Percentiles rank a stretch among this genome's conserved stretches.
These are phyloP conservation scores for Penicillium sp. DNA, from an alignment of 2,329 filamentous ascomycete genomes.

Conservation along the genomic window DNA sequence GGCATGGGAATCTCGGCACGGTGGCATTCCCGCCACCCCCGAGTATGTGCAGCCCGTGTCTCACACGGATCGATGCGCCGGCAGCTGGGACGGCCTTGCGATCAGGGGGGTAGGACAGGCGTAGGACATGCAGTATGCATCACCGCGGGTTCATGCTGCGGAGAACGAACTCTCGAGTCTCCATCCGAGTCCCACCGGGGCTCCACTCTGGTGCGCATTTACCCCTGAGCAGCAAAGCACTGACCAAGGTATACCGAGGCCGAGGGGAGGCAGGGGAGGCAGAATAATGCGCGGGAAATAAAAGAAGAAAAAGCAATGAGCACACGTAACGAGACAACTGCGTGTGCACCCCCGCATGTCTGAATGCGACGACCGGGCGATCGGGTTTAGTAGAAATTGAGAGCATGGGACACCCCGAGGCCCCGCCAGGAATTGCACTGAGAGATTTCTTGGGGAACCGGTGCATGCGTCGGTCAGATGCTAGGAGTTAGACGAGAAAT, in stretches of 20 bases:
- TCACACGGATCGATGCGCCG: constrained; percentile 5
- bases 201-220: constrained; percentile 22
- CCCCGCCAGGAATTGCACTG: background rate
- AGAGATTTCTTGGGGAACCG: no score
- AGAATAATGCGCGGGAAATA: constrained; percentile 1
- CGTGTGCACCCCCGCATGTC: constrained; percentile 16
- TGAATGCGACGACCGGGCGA: constrained; percentile 1
- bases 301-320: constrained; percentile 11
- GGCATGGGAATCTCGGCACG: background rate
- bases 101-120: constrained; percentile 7
- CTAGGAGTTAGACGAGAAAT: no score
- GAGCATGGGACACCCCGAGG: constrained; percentile 11
- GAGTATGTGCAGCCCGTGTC: constrained; percentile 8
- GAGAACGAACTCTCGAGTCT: constrained; percentile 15
- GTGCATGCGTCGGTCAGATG: no score
- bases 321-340: constrained; percentile 1
- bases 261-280: background rate
- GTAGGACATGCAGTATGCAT: constrained; percentile 8
- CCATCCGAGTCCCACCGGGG: constrained; percentile 16
- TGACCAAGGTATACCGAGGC: constrained; percentile 17
- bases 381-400: constrained; percentile 2
- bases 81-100: constrained; percentile 1
- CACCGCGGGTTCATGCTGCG: constrained; percentile 12
- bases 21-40: constrained; percentile 8
- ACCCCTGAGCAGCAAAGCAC: constrained; percentile 26